A percentile compares a stretch with the other conserved stretches of the same genome.
These are phyloP conservation scores for Coemansia javaensis DNA, from an alignment of 192 early-diverging fungal genomes.

Conservation along the genomic window DNA sequence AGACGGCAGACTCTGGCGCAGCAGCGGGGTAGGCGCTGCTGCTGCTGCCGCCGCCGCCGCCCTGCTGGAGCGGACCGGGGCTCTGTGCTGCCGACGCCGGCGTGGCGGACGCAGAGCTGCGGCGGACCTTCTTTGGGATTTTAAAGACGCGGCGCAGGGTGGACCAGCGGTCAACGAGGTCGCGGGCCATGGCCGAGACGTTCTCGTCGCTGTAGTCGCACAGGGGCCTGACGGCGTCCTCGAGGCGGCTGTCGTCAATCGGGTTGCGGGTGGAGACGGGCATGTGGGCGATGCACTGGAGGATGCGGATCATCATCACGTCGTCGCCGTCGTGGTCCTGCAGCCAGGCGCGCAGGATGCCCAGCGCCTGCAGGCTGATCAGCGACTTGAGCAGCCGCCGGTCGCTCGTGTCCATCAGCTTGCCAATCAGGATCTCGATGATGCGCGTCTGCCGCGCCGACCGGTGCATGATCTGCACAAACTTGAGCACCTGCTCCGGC, in stretches of 20 bases:
- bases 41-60: no score
- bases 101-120: slow-evolving; percentile 17
- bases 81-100: slow-evolving; percentile 27
- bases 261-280: slow-evolving; percentile 78
- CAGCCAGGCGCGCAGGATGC: slow-evolving; percentile 52
- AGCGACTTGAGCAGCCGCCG: slow-evolving; percentile 67
- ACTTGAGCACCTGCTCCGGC: slow-evolving; percentile 67
- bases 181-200: slow-evolving; percentile 19
- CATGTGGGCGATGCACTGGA: slow-evolving; percentile 65
- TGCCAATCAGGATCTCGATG: slow-evolving; percentile 56
- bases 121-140: slow-evolving; percentile 43
- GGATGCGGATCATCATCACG: slow-evolving; percentile 59
- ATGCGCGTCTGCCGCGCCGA: slow-evolving; percentile 53
- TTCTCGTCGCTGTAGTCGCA: slow-evolving; percentile 39
- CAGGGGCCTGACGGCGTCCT: slow-evolving; percentile 57
- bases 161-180: slow-evolving; percentile 38
- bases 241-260: slow-evolving; percentile 71
- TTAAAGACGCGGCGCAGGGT: slow-evolving; percentile 37
- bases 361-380: slow-evolving; percentile 31
- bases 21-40: no score
- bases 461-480: slow-evolving; percentile 71
- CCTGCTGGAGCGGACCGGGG: slow-evolving; percentile 1
- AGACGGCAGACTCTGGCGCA: no score
- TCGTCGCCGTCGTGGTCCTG: slow-evolving; percentile 58
- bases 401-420: slow-evolving; percentile 56